Conservation (phyloP, 768 basidiomycete species). For the Leccinum truebloodii region DNA sequence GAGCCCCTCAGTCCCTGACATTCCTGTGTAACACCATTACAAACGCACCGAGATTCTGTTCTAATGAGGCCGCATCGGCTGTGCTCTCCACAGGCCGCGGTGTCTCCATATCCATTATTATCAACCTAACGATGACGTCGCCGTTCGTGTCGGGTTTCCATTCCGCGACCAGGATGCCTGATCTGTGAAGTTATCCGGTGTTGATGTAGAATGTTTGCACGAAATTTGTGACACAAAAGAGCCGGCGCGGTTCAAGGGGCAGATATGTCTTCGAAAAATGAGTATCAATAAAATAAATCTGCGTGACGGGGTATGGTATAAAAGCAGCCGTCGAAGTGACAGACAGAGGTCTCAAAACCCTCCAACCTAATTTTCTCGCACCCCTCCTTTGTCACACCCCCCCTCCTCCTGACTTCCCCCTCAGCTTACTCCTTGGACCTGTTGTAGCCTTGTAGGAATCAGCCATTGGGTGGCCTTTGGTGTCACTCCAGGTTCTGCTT, state of each 20-base stretch:
- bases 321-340: conserved; percentile 15
- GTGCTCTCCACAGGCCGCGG: conserved; percentile 19
- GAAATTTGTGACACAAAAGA: conserved; percentile 22
- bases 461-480: conserved; percentile 24
- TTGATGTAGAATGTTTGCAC: conserved; percentile 13
- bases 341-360: conserved; percentile 1
- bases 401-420: background rate
- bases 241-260: conserved; percentile 9
- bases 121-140: conserved; percentile 25
- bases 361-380: conserved; percentile 20
- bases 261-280: conserved; percentile 14
- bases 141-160: conserved; percentile 23
- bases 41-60: conserved; percentile 3
- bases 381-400: background rate
- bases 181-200: conserved; percentile 26
- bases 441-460: conserved; percentile 7
- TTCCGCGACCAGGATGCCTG: conserved; percentile 25
- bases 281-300: conserved; percentile 10
- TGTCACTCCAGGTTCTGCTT: conserved; percentile 33
- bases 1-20: conserved; percentile 24
- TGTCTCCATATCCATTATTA: conserved; percentile 8
- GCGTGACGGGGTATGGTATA: conserved; percentile 14
- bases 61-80: conserved; percentile 26
- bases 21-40: conserved; percentile 17
- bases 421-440: conserved; percentile 5